A percentile compares a stretch with the other conserved stretches of the same genome.
Evolutionary conservation across 2,329 filamentous ascomycete species (phyloP).

Genomic region (Trichophyton benhamiae): DNA sequence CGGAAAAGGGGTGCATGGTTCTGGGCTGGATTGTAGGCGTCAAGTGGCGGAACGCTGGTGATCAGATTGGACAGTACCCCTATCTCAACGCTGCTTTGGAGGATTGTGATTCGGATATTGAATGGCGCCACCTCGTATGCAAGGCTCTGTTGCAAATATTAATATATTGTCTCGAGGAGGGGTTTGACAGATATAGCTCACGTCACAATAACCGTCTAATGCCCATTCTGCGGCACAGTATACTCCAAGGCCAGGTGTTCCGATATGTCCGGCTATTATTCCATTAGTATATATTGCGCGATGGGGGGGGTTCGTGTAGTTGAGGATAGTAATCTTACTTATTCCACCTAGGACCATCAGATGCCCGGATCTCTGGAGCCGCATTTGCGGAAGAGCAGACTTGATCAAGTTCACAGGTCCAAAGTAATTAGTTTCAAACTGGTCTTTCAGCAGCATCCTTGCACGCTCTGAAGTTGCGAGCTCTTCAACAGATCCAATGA

Average conservation of each 20-base stretch:
- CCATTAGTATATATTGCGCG: not conserved
- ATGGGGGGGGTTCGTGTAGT: not conserved
- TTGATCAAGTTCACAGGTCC: conserved; percentile 94
- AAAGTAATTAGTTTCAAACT: conserved; percentile 93
- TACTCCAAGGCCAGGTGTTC: conserved; percentile 79
- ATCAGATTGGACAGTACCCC: conserved; percentile 77
- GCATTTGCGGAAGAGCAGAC: conserved; percentile 66
- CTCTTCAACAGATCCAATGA: conserved; percentile 87
- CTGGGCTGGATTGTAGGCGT: conserved; percentile 53
- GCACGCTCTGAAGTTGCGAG: conserved; percentile 60
- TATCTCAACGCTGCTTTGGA: conserved; percentile 91
- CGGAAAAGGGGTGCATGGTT: conserved; percentile 70
- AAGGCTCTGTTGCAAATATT: conserved; percentile 43
- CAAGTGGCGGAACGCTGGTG: conserved; percentile 66
- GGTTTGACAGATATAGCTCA: conserved; percentile 19
- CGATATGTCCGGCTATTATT: conserved; percentile 63
- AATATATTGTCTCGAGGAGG: not conserved
- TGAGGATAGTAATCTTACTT: conserved; percentile 33
- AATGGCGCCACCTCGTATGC: conserved; percentile 95
- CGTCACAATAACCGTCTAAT: conserved; percentile 89
- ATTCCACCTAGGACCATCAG: conserved; percentile 83
- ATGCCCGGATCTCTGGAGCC: conserved; percentile 71
- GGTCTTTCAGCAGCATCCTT: conserved; percentile 68
- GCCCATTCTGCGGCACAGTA: conserved; percentile 92
- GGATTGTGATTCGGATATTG: conserved; percentile 89